Base-by-base conservation (phyloP, 2,329 filamentous ascomycete genomes). In the Ophiostoma pallidulum region DNA sequence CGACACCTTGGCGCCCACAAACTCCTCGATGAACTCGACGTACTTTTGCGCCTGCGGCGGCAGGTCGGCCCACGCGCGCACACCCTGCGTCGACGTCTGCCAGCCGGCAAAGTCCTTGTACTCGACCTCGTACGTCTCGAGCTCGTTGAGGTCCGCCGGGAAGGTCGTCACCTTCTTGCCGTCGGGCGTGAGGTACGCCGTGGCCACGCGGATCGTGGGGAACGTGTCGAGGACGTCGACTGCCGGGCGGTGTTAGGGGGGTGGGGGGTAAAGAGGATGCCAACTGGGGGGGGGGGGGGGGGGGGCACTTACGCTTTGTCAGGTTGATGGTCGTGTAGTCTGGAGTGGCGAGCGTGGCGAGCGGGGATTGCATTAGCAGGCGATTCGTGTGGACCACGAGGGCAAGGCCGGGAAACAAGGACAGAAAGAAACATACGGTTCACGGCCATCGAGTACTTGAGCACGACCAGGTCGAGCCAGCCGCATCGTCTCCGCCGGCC, bases 191-290 rank as follows among this genome's bases (percentile, higher is more conserved):
- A 72, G 73, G 67, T 94, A 94, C 2, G 77, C 80, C 13, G 84
- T 77, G 16, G 84, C 84, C 43, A 86, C 72, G 49, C 89, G 85
- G 65, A 94, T 75, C 58, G 79, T 81, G 9, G 77, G 71, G 61
- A 94, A 88, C 28, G 77, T 77, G 61, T 89, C 84, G 14, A 89
- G 72, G 32, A 88, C 73, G 56, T 86, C 82, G 19, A 86, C 64
- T 79, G 72, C n/a, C n/a, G n/a, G n/a, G n/a, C 24, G 24, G 5
- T 28, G 24, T 28, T 28, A 28, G 24, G 60, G 60, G 72, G 72
- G 59, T 61, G 60, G 72, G 72, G 59, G 71, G 8, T 62, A 14
- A 45, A 33, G 33, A 35, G 26, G 12, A n/a, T n/a, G n/a, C n/a
- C n/a, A n/a, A n/a, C n/a, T n/a, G 19, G 39, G 16, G 12, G 28